These are phyloP conservation scores for Schizochytrium sp. DNA, from an alignment of 108 stramenopile genomes.

Conservation along the genomic window DNA sequence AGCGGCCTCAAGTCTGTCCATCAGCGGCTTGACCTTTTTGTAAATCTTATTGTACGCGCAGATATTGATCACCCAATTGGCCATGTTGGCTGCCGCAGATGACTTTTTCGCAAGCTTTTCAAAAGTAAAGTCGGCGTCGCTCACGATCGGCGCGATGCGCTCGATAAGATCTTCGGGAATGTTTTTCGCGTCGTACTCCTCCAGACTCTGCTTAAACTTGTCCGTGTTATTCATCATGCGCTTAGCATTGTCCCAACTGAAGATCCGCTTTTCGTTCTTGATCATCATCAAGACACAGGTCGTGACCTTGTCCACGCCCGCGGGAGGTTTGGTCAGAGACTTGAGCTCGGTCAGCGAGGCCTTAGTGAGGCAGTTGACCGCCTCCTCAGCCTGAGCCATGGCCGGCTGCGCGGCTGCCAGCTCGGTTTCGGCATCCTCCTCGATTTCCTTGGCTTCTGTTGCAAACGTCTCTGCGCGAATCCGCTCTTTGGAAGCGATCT, in stretches of 20 bases:
- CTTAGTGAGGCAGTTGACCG: constrained; percentile 41
- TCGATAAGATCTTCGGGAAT: constrained; percentile 38
- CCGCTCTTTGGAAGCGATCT: constrained; percentile 28
- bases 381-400: constrained; percentile 33
- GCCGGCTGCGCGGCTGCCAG: constrained; percentile 35
- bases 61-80: constrained; percentile 57
- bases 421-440: constrained; percentile 32
- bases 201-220: neutral
- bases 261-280: constrained; percentile 36
- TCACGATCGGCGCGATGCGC: constrained; percentile 55
- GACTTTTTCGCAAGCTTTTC: constrained; percentile 44
- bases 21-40: constrained; percentile 41
- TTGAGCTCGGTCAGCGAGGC: constrained; percentile 33
- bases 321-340: constrained; percentile 33
- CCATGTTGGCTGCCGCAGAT: constrained; percentile 49
- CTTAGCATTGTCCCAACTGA: constrained; percentile 44
- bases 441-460: constrained; percentile 24
- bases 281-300: constrained; percentile 34
- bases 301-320: constrained; percentile 48
- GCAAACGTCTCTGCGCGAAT: constrained; percentile 23
- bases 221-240: constrained; percentile 49
- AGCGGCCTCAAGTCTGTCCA: constrained; percentile 33
- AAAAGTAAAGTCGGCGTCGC: constrained; percentile 58
- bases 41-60: constrained; percentile 43
- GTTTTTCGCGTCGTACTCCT: constrained; percentile 39